These are phyloP conservation scores for Sarocladiaceae sp. DNA, from an alignment of 2,329 filamentous ascomycete genomes.

Conservation along the genomic window DNA sequence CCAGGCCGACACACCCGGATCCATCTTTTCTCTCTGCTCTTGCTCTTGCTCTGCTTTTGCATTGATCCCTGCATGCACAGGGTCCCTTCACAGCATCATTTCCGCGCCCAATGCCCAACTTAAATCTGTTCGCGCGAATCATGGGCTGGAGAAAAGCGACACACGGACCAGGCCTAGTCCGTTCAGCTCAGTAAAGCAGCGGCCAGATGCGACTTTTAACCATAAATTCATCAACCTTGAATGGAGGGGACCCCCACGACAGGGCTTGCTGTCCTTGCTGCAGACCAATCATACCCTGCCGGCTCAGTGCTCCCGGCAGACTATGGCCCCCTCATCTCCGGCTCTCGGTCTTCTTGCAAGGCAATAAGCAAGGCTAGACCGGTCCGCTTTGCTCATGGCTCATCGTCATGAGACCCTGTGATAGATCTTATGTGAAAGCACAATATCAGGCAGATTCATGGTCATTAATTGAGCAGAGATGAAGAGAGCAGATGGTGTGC, in stretches of 20 bases:
- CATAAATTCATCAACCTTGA: neutral
- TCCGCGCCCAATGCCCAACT: neutral
- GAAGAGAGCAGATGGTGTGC: neutral
- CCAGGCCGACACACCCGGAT: constrained; percentile 7
- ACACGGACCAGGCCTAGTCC: neutral
- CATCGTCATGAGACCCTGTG: too few relatives aligned
- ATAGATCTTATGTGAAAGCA: too few relatives aligned
- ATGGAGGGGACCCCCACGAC: neutral
- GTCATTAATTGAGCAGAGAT: too few relatives aligned
- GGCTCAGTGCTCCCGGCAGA: too few relatives aligned
- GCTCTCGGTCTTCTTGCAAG: too few relatives aligned
- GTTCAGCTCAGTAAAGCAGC: neutral
- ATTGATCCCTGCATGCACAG: neutral
- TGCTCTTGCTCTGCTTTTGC: neutral
- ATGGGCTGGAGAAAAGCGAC: neutral
- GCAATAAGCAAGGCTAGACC: too few relatives aligned
- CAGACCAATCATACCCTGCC: too few relatives aligned
- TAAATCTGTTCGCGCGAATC: neutral
- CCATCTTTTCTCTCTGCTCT: neutral
- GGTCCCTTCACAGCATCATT: neutral
- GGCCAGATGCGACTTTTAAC: constrained; percentile 1
- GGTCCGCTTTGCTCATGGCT: too few relatives aligned
- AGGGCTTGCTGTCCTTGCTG: neutral
- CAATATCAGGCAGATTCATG: too few relatives aligned
- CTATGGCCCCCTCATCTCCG: too few relatives aligned